Evolutionary conservation across 805 yeast species (phyloP).

Genomic region (Candida hispaniensis): DNA sequence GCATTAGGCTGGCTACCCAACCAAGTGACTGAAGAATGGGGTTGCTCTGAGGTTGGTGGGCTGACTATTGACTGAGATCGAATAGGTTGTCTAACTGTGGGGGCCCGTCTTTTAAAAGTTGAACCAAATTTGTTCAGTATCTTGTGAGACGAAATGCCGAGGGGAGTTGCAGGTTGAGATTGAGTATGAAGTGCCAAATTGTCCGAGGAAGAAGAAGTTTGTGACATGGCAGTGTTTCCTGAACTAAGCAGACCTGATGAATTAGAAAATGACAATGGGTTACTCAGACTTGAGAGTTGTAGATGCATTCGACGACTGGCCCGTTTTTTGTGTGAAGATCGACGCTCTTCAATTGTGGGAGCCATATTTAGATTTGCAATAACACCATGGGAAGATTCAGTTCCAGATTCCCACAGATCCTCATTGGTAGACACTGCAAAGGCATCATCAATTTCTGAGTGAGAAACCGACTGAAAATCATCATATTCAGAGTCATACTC

Average conservation of each 20-base stretch:
- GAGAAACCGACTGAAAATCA: slow-evolving; percentile 2
- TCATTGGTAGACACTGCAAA: slow-evolving; percentile 6
- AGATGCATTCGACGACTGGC: slow-evolving; percentile 9
- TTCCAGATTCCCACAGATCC: slow-evolving; percentile 15
- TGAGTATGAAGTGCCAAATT: slow-evolving; percentile 8
- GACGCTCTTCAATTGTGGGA: slow-evolving; percentile 12
- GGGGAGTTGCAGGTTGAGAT: slow-evolving; percentile 5
- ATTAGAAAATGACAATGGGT: slow-evolving; percentile 1
- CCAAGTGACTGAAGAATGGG: too few relatives aligned
- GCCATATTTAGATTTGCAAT: too few relatives aligned
- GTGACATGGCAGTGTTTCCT: slow-evolving; percentile 1
- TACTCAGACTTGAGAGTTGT: slow-evolving; percentile 5
- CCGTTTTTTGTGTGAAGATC: slow-evolving; percentile 11
- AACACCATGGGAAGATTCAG: slow-evolving; percentile 9
- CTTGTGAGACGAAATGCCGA: slow-evolving; percentile 8
- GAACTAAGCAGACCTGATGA: slow-evolving; percentile 5
- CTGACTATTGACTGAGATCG: slow-evolving; percentile 12
- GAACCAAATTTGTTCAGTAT: slow-evolving; percentile 14
- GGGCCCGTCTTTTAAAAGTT: slow-evolving; percentile 9
- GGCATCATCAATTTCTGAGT: slow-evolving; percentile 14
- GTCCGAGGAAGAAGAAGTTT: not conserved
- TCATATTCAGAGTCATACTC: slow-evolving; percentile 10
- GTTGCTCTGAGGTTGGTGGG: too few relatives aligned
- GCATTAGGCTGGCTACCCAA: too few relatives aligned
- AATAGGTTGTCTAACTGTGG: slow-evolving; percentile 6